Percentiles rank a stretch among this genome's conserved stretches.
These are phyloP conservation scores for Sporothrix euskadiensis DNA, from an alignment of 2,329 filamentous ascomycete species.

Conservation along the genomic window DNA sequence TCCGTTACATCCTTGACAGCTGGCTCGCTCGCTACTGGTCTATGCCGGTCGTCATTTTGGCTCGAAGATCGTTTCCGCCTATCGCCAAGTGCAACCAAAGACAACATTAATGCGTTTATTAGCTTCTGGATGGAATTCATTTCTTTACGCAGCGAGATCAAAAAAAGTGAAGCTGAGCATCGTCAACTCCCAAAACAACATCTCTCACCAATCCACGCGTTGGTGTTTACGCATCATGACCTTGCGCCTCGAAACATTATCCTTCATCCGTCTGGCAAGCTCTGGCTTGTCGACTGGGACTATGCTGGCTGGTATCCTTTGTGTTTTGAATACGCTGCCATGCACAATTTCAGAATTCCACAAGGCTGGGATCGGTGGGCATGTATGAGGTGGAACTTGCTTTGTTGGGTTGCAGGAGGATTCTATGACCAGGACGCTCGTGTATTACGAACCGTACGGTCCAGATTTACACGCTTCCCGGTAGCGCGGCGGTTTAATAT, in stretches of 20 bases:
- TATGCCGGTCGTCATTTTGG: slow-evolving; percentile 28
- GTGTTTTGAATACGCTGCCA: slow-evolving; percentile 28
- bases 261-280: slow-evolving; percentile 27
- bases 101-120: slow-evolving; percentile 23
- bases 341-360: slow-evolving; percentile 26
- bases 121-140: slow-evolving; percentile 25
- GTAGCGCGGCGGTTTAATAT: slow-evolving; percentile 26
- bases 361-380: slow-evolving; percentile 28
- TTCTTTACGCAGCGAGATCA: slow-evolving; percentile 21
- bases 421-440: slow-evolving; percentile 26
- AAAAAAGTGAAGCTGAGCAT: slow-evolving; percentile 23
- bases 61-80: slow-evolving; percentile 27
- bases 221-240: slow-evolving; percentile 28
- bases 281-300: slow-evolving; percentile 28
- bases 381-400: slow-evolving; percentile 23
- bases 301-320: slow-evolving; percentile 28
- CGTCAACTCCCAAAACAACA: slow-evolving; percentile 25
- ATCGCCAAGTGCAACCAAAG: slow-evolving; percentile 23
- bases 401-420: slow-evolving; percentile 27
- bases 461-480: slow-evolving; percentile 24
- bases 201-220: slow-evolving; percentile 23
- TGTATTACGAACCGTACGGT: slow-evolving; percentile 26
- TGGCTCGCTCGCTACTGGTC: slow-evolving; percentile 26
- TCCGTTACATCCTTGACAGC: slow-evolving; percentile 22
- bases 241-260: slow-evolving; percentile 28